Conservation (phyloP, 108 stramenopile species). For the Discostella stelligeroides region DNA sequence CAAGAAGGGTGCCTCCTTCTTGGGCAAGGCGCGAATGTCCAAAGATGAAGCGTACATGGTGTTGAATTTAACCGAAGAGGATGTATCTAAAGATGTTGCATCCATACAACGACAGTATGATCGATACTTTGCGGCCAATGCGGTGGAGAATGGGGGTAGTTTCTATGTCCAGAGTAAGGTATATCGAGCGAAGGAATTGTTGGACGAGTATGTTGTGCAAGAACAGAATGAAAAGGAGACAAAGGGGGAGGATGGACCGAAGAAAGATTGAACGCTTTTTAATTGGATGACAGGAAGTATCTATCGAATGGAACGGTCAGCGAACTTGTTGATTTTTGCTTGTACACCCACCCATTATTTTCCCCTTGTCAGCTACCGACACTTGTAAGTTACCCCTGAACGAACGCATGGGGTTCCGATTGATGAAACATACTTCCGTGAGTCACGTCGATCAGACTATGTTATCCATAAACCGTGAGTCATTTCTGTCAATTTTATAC, state of each 20-base stretch:
- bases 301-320: no score
- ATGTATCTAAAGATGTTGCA: constrained; percentile 45
- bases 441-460: no score
- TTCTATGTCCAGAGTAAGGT: constrained; percentile 99
- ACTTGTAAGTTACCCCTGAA: no score
- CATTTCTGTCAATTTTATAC: no score
- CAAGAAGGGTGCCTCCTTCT: constrained; percentile 38
- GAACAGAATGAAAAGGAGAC: constrained; percentile 63
- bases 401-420: no score
- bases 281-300: no score
- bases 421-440: no score
- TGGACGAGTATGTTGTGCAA: constrained; percentile 77
- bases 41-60: constrained; percentile 69
- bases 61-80: constrained; percentile 67
- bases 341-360: no score
- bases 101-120: constrained; percentile 76
- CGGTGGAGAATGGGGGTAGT: constrained; percentile 91
- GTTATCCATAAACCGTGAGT: no score
- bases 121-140: constrained; percentile 92
- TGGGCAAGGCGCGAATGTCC: constrained; percentile 56
- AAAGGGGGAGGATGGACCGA: constrained; percentile 46
- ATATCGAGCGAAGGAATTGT: constrained; percentile 91
- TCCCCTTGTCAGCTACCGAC: no score
- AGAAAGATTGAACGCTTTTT: constrained; percentile 1
- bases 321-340: no score